These are phyloP conservation scores for Rhodocollybia butyracea DNA, from an alignment of 768 basidiomycete genomes.

Conservation along the genomic window DNA sequence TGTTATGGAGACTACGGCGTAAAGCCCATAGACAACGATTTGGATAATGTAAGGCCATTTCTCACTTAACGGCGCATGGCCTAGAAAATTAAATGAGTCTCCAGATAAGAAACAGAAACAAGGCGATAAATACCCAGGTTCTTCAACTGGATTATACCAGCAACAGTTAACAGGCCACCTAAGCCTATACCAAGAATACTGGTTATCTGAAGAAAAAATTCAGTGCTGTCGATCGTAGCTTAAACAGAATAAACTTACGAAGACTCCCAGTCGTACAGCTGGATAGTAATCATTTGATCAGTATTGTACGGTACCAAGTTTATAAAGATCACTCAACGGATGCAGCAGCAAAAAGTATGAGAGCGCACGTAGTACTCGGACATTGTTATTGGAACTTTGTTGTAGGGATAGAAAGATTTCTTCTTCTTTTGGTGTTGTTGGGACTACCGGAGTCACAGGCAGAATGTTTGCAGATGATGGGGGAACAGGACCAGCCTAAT, in stretches of 20 bases:
- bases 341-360: constrained; percentile 49
- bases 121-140: constrained; percentile 19
- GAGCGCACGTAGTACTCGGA: constrained; percentile 28
- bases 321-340: constrained; percentile 14
- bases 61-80: constrained; percentile 15
- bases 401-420: not conserved
- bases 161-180: constrained; percentile 37
- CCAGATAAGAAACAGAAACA: not conserved
- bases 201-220: constrained; percentile 28
- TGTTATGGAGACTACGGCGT: constrained; percentile 41
- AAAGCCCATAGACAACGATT: constrained; percentile 37
- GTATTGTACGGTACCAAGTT: not conserved
- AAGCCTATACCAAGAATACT: constrained; percentile 42
- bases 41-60: constrained; percentile 39
- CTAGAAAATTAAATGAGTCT: not conserved
- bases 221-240: not conserved
- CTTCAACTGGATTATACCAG: constrained; percentile 33
- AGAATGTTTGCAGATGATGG: not conserved
- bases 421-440: not conserved
- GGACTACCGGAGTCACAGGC: not conserved
- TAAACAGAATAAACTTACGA: constrained; percentile 28
- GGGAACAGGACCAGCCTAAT: constrained; percentile 41
- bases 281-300: not conserved
- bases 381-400: constrained; percentile 17
- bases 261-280: constrained; percentile 44